Percentiles rank a stretch among this genome's conserved stretches.
These are phyloP conservation scores for Ophiostoma ips DNA, from an alignment of 2,329 filamentous ascomycete genomes.

Conservation along the genomic window DNA sequence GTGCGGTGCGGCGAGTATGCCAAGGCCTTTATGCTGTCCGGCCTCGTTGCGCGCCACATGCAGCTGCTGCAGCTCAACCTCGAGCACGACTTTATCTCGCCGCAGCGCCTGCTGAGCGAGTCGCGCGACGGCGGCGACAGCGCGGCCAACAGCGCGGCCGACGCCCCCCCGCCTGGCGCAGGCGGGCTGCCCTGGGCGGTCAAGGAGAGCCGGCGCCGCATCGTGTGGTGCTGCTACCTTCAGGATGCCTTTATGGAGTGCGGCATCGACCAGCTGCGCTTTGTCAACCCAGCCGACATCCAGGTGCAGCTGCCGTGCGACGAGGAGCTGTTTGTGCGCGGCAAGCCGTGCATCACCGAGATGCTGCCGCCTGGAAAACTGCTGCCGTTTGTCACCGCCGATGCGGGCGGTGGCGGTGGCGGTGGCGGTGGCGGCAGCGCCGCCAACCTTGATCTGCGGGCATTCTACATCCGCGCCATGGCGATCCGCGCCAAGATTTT, in stretches of 20 bases:
- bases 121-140: not conserved
- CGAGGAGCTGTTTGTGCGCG: conserved; percentile 7
- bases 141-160: not conserved
- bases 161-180: not conserved
- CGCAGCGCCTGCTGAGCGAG: not conserved
- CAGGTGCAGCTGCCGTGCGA: conserved; percentile 9
- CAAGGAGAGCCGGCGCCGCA: conserved; percentile 7
- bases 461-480: conserved; percentile 8
- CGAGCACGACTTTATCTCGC: conserved; percentile 6
- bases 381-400: conserved; percentile 3
- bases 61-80: conserved; percentile 10
- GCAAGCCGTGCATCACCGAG: conserved; percentile 4
- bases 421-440: not conserved
- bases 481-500: conserved; percentile 5
- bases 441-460: conserved; percentile 5
- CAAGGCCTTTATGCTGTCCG: conserved; percentile 10
- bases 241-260: conserved; percentile 9
- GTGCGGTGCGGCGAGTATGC: conserved; percentile 9
- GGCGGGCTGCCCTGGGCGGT: conserved; percentile 4
- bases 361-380: conserved; percentile 6
- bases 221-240: conserved; percentile 8
- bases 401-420: not conserved
- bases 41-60: conserved; percentile 7
- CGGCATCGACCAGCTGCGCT: conserved; percentile 10
- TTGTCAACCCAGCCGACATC: conserved; percentile 8